Evolutionary conservation across 495 filamentous ascomycete species (phyloP).

Genomic region (Aspergillus sparsus): DNA sequence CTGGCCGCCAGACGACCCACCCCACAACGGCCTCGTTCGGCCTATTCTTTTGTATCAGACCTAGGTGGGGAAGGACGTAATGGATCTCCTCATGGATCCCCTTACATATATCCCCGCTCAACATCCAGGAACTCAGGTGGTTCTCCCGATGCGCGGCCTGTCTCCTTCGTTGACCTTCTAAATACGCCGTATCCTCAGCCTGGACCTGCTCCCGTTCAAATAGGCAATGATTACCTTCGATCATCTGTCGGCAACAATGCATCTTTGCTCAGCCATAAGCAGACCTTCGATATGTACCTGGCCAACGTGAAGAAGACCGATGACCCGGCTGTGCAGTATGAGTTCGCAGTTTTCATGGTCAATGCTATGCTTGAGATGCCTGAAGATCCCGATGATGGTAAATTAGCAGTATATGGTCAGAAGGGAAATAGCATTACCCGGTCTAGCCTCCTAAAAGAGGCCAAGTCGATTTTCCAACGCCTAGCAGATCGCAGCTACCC

Average conservation of each 20-base stretch:
- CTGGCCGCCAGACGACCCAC: constrained; percentile 58
- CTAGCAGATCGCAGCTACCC: constrained; percentile 85
- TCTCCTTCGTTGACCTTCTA: constrained; percentile 83
- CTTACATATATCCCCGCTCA: constrained; percentile 52
- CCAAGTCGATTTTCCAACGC: constrained; percentile 81
- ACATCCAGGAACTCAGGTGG: constrained; percentile 60
- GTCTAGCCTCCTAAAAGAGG: constrained; percentile 78
- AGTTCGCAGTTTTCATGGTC: constrained; percentile 92
- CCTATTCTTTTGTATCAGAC: constrained; percentile 73
- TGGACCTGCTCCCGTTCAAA: constrained; percentile 67
- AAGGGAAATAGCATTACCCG: constrained; percentile 49
- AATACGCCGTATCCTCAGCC: constrained; percentile 89
- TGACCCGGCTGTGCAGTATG: constrained; percentile 84
- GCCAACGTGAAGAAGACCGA: constrained; percentile 96
- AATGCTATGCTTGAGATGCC: constrained; percentile 73
- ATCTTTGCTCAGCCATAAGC: constrained; percentile 81
- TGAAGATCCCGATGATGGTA: constrained; percentile 41
- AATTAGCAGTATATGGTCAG: constrained; percentile 30
- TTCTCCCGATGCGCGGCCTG: constrained; percentile 75
- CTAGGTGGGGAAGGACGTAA: constrained; percentile 55
- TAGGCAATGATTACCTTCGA: constrained; percentile 71
- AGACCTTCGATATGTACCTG: constrained; percentile 97
- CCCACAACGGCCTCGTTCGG: constrained; percentile 60
- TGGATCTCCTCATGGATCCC: constrained; percentile 53
- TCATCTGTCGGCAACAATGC: constrained; percentile 83